Percentiles rank a stretch among this genome's conserved stretches.
Evolutionary conservation across 257 asterid genomes (phyloP).

Genomic region (Solanum acaule): DNA sequence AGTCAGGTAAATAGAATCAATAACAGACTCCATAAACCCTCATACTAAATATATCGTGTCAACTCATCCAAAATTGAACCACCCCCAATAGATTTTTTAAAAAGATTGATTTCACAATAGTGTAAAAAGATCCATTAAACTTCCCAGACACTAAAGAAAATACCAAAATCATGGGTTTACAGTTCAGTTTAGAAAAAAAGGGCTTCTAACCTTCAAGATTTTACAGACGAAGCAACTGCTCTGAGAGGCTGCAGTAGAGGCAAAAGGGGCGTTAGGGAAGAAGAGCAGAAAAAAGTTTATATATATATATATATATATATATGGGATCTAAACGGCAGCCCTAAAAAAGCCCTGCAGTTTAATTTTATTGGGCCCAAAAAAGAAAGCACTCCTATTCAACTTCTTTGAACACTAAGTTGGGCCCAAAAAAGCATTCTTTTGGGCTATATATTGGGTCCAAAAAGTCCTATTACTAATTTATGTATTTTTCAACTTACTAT

Average conservation of each 20-base stretch:
- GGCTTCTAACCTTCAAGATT: neutral
- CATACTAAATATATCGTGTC: constrained; percentile 2
- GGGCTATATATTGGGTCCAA: neutral
- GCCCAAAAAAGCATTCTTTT: neutral
- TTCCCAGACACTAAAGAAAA: neutral
- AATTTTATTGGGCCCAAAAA: neutral
- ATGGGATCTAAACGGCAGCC: neutral
- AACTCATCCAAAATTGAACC: neutral
- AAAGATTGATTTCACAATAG: neutral
- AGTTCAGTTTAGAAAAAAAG: neutral
- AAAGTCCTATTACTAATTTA: neutral
- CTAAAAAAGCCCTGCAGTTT: neutral
- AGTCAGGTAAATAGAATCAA: constrained; percentile 5
- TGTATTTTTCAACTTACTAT: neutral
- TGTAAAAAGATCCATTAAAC: neutral
- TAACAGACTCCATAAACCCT: neutral
- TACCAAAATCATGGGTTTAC: neutral
- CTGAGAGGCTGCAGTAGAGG: neutral
- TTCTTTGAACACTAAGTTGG: neutral
- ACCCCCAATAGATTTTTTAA: neutral
- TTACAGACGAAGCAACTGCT: neutral
- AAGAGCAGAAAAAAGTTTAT: neutral
- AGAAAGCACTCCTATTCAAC: neutral
- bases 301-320: neutral
- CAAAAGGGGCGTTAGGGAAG: neutral